Base-by-base conservation (phyloP, 345 rosid species). In the Garcia nutans region DNA sequence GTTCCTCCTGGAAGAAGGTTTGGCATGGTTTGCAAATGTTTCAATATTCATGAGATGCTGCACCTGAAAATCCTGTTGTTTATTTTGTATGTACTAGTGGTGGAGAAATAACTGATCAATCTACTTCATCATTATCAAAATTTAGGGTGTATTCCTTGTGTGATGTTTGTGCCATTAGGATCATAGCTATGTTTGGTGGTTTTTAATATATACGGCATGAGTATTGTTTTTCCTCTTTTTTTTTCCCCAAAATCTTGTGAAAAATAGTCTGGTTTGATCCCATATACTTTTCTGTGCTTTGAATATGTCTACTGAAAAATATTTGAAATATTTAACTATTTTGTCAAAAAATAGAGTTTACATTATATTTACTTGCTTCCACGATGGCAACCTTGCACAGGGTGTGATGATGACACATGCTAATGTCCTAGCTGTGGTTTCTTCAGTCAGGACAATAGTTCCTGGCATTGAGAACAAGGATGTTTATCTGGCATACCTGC, bases 381-480 rank as follows among this genome's bases (percentile, higher is more conserved):
- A 26, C 50, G 16, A 10, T 78, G 54, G 54, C 54, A 12, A 74
- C 72, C 74, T 82, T 64, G 49, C 80, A n/a, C 84, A 93, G 98
- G 99, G 99, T 79, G 99, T 96, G 65, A 92, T 93, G 97, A 96
- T 96, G 99, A 92, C 99, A 44, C 98, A 96, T 79, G 90, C 86
- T 69, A 96, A 96, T 86, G 92, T 93, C 77, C 90, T 96, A 73
- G 97, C 99, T 60, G 90, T 92, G 31, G 95, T 92, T 83, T 92
- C 97, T 80, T 92, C 97, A 33, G 97, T 92, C 71, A 86, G 90
- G 98, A 89, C 93, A 42, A 89, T 96, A 77, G 97, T 96, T 86
- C 98, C 99, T 49, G 83, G 74, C 72, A 93, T 93, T 50, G 97
- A 90, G 78, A 82, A 82, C 90, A 89, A 86, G 79, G 98, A 96